These are phyloP conservation scores for Solanum verrucosum DNA, from an alignment of 257 asterid genomes.

Conservation along the genomic window DNA sequence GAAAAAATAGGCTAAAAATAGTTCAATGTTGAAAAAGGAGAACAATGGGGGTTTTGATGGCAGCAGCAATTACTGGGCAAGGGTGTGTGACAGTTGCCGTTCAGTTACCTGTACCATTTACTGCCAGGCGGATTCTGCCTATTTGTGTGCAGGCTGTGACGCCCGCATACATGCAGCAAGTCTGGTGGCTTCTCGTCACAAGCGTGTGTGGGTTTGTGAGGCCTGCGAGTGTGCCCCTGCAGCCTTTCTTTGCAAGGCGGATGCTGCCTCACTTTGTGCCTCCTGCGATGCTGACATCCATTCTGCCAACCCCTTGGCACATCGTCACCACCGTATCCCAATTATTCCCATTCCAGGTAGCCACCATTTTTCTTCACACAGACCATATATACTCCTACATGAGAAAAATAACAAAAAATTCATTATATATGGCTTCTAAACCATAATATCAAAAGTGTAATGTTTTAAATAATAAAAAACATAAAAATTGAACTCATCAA, in stretches of 20 bases:
- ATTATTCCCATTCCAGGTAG: constrained; percentile 21
- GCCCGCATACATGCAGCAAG: constrained; percentile 36
- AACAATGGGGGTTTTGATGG: neutral
- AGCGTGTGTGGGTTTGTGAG: constrained; percentile 49
- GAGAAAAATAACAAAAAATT: neutral
- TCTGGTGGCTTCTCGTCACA: constrained; percentile 24
- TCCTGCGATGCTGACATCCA: constrained; percentile 69
- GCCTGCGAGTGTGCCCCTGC: constrained; percentile 65
- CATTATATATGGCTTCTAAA: neutral
- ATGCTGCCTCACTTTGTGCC: constrained; percentile 67
- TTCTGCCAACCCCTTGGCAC: constrained; percentile 72
- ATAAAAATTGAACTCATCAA: neutral
- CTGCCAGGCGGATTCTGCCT: constrained; percentile 54
- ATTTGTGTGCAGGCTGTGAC: constrained; percentile 49
- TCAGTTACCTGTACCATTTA: constrained; percentile 35
- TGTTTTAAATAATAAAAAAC: neutral
- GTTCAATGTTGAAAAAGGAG: constrained; percentile 26
- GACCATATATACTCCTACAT: neutral
- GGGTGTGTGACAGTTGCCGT: constrained; percentile 47
- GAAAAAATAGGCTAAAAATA: neutral
- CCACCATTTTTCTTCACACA: neutral
- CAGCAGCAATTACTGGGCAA: constrained; percentile 24
- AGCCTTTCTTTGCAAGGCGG: constrained; percentile 65
- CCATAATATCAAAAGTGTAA: neutral
- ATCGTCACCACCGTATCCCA: constrained; percentile 82